Evolutionary conservation across 208 protist species (phyloP).

Genomic region (Trypanosoma scelopori): DNA sequence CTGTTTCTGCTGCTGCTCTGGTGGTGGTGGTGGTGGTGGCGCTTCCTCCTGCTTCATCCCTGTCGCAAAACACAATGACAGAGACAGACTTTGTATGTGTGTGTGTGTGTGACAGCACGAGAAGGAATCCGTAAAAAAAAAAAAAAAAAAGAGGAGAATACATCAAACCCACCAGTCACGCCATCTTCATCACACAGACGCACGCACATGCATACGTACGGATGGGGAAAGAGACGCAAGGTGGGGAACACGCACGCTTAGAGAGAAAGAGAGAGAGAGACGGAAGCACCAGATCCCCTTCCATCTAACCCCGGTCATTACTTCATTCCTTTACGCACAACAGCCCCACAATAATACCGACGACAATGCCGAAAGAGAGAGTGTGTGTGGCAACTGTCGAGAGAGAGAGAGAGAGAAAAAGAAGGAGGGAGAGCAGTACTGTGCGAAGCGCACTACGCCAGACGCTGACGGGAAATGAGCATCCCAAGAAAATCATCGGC

Average conservation of each 20-base stretch:
- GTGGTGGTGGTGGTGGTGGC: background rate
- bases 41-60: background rate
- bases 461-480: conserved; percentile 68
- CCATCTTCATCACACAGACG: background rate
- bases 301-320: too few species aligned
- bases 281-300: too few species aligned
- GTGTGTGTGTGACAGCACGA: too few species aligned
- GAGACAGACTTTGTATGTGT: too few species aligned
- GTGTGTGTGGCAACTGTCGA: too few species aligned
- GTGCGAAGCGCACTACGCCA: conserved; percentile 16
- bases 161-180: background rate
- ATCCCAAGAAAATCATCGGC: conserved; percentile 72
- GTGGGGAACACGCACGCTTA: too few species aligned
- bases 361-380: too few species aligned
- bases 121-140: too few species aligned
- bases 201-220: background rate
- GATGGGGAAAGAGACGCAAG: background rate
- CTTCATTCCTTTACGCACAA: too few species aligned
- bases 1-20: background rate
- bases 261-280: too few species aligned
- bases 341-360: too few species aligned
- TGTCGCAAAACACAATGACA: background rate
- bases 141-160: conserved; percentile 6
- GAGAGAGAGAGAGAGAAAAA: background rate
- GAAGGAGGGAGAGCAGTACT: background rate